Base-by-base conservation (phyloP, 2,329 filamentous ascomycete genomes). In the Westerdykella ornata region DNA sequence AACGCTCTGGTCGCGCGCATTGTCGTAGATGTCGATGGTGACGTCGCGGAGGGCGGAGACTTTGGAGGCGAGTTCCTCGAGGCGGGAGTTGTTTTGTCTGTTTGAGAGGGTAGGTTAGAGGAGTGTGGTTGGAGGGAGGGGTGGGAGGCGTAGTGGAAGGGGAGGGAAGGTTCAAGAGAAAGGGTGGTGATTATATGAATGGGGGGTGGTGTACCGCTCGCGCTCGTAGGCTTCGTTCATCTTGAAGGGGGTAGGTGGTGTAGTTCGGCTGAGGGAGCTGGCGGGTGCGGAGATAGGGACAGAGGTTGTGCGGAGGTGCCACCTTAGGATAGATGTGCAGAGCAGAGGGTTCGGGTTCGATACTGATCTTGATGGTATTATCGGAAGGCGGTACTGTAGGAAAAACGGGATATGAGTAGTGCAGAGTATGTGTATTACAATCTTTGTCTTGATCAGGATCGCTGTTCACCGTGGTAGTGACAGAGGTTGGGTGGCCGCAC, bases 11-110 rank as follows among this genome's bases (percentile, higher is more conserved):
- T 86, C 80, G 44, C 88, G 81, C 37, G 92, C 92, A 65, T 92
- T 88, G 70, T 97, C 89, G 76, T 97, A 96, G 60, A 98, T 98
- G 72, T 98, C 88, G 51, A 97, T 81, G 32, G 92, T 98, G 38
- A 98, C 88, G 67, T 85, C 86, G 60, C 90, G 88, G 49, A 98
- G 78, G 39, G 88, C 88, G 14, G 86, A 86, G 41, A 97, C 89
- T 72, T 98, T 98, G 52, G 81, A 78, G 13, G 85, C 85, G 29
- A 98, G 84, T 65, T 94, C 88, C 59, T 90, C 83, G 42, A 98
- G 85, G 56, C 90, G 88, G 53, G 86, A 82, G 70, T 97, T 94
- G 73, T 98, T 98, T 70, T 98, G 92, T 58, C 79, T 81, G 48
- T 34, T 22, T 22, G 42, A 26, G 9, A 32, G 32, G 13, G 44